Conservation (phyloP, 495 filamentous ascomycete species). For the Lasiosphaeria hispida region DNA sequence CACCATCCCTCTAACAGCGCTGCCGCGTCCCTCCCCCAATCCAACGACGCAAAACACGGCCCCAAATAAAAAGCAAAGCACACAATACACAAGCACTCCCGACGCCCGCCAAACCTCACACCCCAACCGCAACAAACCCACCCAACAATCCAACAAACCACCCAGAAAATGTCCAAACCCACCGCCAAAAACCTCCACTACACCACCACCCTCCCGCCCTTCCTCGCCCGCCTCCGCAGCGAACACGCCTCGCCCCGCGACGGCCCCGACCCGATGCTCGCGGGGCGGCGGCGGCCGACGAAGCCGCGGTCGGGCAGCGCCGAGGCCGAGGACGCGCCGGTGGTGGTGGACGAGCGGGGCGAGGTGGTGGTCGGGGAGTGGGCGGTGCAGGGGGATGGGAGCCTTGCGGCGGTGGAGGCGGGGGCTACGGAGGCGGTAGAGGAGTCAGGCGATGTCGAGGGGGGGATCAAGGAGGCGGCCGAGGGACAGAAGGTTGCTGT, state of each 20-base stretch:
- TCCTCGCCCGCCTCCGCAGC: conserved; percentile 51
- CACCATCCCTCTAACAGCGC: too few relatives aligned
- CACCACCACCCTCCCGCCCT: conserved; percentile 49
- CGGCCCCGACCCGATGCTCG: conserved; percentile 43
- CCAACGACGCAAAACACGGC: too few relatives aligned
- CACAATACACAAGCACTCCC: too few relatives aligned
- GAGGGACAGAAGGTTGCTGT: conserved; percentile 26
- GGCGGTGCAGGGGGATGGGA: conserved; percentile 12
- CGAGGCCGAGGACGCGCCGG: conserved; percentile 49
- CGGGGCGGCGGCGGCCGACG: conserved; percentile 35
- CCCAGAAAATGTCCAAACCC: conserved; percentile 43
- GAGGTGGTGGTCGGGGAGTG: conserved; percentile 35
- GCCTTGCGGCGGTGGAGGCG: conserved; percentile 2
- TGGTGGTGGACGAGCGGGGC: conserved; percentile 47
- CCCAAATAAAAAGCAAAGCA: too few relatives aligned
- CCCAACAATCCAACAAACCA: neutral
- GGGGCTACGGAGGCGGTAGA: conserved; percentile 10
- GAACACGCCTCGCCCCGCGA: conserved; percentile 28
- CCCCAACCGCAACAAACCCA: neutral
- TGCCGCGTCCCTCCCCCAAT: too few relatives aligned
- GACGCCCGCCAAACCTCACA: too few relatives aligned
- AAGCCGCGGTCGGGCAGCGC: conserved; percentile 43
- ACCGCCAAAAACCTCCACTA: conserved; percentile 55
- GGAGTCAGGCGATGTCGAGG: too few relatives aligned
- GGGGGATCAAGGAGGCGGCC: too few relatives aligned